phyloP scores from a whole-genome alignment of 495 filamentous ascomycete genomes.

The Aspergillus haitiensis region DNA sequence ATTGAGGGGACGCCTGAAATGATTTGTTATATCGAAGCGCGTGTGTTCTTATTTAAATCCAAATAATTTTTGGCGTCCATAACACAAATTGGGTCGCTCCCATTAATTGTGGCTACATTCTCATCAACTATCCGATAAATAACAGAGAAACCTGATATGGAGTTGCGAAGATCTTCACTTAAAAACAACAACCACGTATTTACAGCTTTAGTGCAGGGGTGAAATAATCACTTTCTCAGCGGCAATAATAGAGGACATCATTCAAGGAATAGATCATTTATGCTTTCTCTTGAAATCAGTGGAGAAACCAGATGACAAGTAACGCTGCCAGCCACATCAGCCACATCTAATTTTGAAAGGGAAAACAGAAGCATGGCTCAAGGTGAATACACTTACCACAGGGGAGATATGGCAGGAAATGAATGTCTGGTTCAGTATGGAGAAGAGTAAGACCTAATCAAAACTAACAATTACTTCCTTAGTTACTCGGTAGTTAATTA shows the following conservation, averaged over 20 bases:
- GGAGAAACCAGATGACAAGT: slow-evolving; percentile 11
- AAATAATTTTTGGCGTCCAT: neutral
- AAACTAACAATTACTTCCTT: too few relatives aligned
- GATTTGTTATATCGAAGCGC: neutral
- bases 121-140: neutral
- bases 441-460: too few relatives aligned
- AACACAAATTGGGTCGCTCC: too few relatives aligned
- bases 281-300: slow-evolving; percentile 3
- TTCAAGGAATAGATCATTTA: neutral
- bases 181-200: slow-evolving; percentile 1
- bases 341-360: slow-evolving; percentile 17
- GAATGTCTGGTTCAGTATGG: too few relatives aligned
- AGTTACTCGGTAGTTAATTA: too few relatives aligned
- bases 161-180: slow-evolving; percentile 10
- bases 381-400: too few relatives aligned
- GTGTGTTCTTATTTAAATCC: neutral
- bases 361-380: neutral
- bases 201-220: neutral
- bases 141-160: neutral
- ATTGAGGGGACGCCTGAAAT: neutral
- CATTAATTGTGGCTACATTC: neutral
- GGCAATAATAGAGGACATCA: neutral
- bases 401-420: too few relatives aligned
- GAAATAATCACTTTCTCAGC: neutral
- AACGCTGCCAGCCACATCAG: slow-evolving; percentile 23